phyloP scores from a whole-genome alignment of 75 land plant genomes.

The Cryptomeria japonica region DNA sequence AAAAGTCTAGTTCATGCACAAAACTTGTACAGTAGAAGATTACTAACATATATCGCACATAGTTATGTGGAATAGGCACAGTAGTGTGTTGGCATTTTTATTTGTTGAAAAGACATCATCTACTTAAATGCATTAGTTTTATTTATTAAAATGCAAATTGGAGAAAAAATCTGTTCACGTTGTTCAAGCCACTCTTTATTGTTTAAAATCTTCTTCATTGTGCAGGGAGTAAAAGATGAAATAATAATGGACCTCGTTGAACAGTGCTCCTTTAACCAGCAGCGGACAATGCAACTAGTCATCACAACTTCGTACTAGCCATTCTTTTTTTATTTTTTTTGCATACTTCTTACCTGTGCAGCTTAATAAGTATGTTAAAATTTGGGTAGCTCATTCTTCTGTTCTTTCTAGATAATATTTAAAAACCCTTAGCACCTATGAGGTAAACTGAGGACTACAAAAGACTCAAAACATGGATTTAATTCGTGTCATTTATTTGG shows the following conservation, averaged over 20 bases:
- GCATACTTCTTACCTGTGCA: neutral
- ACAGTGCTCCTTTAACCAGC: slow-evolving; percentile 48
- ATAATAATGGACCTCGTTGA: slow-evolving; percentile 59
- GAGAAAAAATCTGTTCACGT: neutral
- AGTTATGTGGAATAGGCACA: neutral
- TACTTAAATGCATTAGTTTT: neutral
- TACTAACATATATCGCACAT: neutral
- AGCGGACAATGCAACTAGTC: slow-evolving; percentile 54
- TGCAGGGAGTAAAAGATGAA: slow-evolving; percentile 51
- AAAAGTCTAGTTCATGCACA: neutral
- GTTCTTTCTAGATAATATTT: neutral
- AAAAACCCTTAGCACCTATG: neutral
- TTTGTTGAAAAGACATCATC: neutral
- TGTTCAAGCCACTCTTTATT: neutral
- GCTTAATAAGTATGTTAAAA: neutral
- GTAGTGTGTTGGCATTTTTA: neutral
- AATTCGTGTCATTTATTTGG: neutral
- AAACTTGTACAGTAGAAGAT: neutral
- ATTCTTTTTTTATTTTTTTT: neutral
- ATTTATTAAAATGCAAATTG: neutral
- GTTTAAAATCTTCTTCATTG: neutral
- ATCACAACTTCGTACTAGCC: slow-evolving; percentile 38
- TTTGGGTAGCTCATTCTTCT: neutral
- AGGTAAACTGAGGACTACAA: neutral
- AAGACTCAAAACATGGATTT: neutral